Evolutionary conservation across 2,329 filamentous ascomycete species (phyloP).

Genomic region (Fusarium nematophilum): DNA sequence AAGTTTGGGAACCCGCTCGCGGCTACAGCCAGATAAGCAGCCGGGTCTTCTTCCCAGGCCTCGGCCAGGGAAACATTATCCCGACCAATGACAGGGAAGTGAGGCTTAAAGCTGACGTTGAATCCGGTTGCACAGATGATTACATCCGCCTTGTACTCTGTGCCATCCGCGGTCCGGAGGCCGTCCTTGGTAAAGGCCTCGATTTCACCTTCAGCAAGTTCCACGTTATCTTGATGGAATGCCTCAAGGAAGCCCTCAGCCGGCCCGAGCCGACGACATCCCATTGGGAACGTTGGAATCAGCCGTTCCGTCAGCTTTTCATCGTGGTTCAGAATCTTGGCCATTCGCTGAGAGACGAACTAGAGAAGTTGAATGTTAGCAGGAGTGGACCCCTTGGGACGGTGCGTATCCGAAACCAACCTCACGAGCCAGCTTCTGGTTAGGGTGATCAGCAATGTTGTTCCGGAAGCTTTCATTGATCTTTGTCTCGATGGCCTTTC

Average conservation of each 20-base stretch:
- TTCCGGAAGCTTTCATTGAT: slow-evolving; percentile 10
- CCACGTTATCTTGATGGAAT: slow-evolving; percentile 39
- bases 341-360: slow-evolving; percentile 12
- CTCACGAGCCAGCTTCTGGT: slow-evolving; percentile 11
- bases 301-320: slow-evolving; percentile 36
- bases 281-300: slow-evolving; percentile 53
- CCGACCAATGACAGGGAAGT: slow-evolving; percentile 37
- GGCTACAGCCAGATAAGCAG: slow-evolving; percentile 42
- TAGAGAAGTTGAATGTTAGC: neutral
- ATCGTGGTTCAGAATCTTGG: slow-evolving; percentile 9
- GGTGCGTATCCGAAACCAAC: too few relatives aligned
- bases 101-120: slow-evolving; percentile 43
- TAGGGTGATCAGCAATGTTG: slow-evolving; percentile 14
- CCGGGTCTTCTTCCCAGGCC: slow-evolving; percentile 41
- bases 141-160: slow-evolving; percentile 13
- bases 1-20: slow-evolving; percentile 44
- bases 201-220: slow-evolving; percentile 25
- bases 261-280: slow-evolving; percentile 57
- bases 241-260: slow-evolving; percentile 55
- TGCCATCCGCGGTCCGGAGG: slow-evolving; percentile 13
- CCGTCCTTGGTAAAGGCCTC: slow-evolving; percentile 15
- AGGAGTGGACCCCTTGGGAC: too few relatives aligned
- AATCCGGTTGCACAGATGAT: slow-evolving; percentile 34
- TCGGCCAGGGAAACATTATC: slow-evolving; percentile 33
- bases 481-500: slow-evolving; percentile 11